Conservation (phyloP, 140 eudicot genomes). For the Erigeron philadelphicus region DNA sequence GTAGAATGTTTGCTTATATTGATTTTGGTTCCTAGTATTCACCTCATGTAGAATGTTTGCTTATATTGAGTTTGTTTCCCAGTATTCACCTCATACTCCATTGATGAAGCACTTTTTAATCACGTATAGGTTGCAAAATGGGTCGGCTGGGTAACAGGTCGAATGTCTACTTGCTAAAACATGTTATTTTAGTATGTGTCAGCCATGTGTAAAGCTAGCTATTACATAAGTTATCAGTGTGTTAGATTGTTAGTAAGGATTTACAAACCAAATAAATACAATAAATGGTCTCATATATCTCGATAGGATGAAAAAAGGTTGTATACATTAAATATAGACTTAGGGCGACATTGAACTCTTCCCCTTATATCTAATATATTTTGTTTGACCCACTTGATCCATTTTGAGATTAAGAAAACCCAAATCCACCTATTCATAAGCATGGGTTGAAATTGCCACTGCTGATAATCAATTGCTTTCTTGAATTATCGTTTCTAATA, state of each 20-base stretch:
- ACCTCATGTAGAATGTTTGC: neutral
- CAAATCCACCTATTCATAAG: neutral
- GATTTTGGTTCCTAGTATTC: too few relatives aligned
- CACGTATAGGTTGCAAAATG: conserved; percentile 5
- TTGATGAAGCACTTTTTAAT: neutral
- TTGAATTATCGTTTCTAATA: conserved; percentile 4
- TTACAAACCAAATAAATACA: too few relatives aligned
- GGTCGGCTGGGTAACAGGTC: neutral
- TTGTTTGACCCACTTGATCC: neutral
- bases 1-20: neutral
- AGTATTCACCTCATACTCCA: neutral
- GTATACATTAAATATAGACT: neutral
- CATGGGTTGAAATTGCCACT: neutral
- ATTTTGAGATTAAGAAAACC: neutral
- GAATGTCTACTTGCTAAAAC: neutral
- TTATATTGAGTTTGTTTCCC: neutral
- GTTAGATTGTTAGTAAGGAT: too few relatives aligned
- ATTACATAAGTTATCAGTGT: too few relatives aligned
- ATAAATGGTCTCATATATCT: neutral
- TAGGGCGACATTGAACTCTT: neutral
- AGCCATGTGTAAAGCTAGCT: too few relatives aligned
- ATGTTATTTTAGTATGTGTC: neutral
- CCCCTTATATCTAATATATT: neutral
- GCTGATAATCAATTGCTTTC: neutral
- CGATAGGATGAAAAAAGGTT: neutral